phyloP scores from a whole-genome alignment of 2,329 filamentous ascomycete genomes.

The Alternaria postmessia region DNA sequence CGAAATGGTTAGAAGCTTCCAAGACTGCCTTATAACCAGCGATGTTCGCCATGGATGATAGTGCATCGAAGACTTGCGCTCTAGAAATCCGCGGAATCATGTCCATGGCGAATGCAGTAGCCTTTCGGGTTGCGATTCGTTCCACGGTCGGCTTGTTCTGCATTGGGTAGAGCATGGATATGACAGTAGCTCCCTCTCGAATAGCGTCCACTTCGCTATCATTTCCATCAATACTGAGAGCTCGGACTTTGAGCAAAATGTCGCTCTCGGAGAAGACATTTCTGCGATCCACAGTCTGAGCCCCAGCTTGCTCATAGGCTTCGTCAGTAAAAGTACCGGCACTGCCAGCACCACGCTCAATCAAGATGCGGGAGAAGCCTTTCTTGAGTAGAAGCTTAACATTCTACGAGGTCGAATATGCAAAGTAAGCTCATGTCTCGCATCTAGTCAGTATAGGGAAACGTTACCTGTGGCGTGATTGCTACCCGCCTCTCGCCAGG shows the following conservation, averaged over 20 bases:
- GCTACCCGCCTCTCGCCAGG: slow-evolving; percentile 83
- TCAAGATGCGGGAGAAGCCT: slow-evolving; percentile 77
- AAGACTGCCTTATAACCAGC: slow-evolving; percentile 91
- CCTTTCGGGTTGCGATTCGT: slow-evolving; percentile 72
- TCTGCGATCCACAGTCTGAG: slow-evolving; percentile 73
- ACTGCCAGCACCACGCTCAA: slow-evolving; percentile 82
- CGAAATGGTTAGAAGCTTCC: slow-evolving; percentile 89
- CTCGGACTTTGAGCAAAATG: slow-evolving; percentile 84
- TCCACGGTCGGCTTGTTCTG: slow-evolving; percentile 81
- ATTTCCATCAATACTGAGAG: slow-evolving; percentile 67
- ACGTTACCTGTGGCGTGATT: slow-evolving; percentile 70
- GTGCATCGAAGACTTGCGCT: slow-evolving; percentile 85
- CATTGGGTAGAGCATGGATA: slow-evolving; percentile 83
- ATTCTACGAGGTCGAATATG: slow-evolving; percentile 57
- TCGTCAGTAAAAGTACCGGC: slow-evolving; percentile 79
- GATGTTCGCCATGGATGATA: slow-evolving; percentile 94
- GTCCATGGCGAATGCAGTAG: slow-evolving; percentile 89
- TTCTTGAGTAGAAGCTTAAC: slow-evolving; percentile 84
- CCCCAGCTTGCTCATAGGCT: slow-evolving; percentile 80
- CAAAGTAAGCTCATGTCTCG: not conserved
- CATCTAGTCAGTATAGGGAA: not conserved
- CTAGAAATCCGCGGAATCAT: slow-evolving; percentile 90
- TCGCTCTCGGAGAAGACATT: slow-evolving; percentile 78
- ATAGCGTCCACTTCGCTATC: slow-evolving; percentile 73
- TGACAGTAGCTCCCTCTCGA: slow-evolving; percentile 74